phyloP scores from a whole-genome alignment of 192 early-diverging fungal genomes.

The Podochytrium sp. region DNA sequence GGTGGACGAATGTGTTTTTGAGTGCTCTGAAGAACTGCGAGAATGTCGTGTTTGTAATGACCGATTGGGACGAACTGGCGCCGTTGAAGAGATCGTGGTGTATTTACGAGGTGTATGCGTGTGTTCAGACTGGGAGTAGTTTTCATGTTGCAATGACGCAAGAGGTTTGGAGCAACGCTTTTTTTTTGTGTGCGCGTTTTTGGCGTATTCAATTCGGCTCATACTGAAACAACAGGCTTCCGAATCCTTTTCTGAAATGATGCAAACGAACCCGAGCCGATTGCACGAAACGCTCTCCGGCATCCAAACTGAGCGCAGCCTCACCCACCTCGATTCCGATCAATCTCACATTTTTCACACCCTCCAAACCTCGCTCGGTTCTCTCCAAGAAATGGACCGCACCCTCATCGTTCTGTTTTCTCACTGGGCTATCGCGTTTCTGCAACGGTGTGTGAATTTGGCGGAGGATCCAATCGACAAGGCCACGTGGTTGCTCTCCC shows the following conservation, averaged over 20 bases:
- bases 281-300: neutral
- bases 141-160: conserved; percentile 28
- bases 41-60: conserved; percentile 28
- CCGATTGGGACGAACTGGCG: conserved; percentile 28
- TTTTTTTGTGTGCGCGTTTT: neutral
- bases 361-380: neutral
- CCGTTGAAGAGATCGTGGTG: conserved; percentile 29
- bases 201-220: neutral
- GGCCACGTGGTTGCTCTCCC: neutral
- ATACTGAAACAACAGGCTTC: neutral
- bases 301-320: neutral
- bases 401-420: neutral
- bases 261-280: neutral
- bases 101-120: conserved; percentile 32
- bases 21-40: conserved; percentile 21
- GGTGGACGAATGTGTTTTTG: conserved; percentile 27
- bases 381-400: neutral
- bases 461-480: neutral
- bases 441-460: neutral
- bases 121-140: neutral
- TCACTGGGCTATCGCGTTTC: neutral
- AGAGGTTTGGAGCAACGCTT: no score
- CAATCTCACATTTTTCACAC: neutral
- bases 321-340: neutral
- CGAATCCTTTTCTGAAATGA: neutral